phyloP scores from a whole-genome alignment of 2,329 filamentous ascomycete species.

The Alternaria triticina region DNA sequence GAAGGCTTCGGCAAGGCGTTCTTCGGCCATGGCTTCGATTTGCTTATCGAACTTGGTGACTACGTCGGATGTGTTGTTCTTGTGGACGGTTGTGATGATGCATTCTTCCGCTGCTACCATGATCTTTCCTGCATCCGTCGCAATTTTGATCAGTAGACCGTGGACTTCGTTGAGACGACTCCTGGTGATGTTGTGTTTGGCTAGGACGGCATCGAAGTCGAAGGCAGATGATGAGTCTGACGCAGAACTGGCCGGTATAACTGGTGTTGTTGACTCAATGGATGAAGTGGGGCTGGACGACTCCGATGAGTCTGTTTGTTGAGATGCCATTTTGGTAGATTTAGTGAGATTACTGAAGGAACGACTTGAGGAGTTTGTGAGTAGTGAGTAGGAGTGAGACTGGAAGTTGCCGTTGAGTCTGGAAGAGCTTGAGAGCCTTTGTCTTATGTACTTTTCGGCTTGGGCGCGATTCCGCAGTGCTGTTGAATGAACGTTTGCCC shows the following conservation, averaged over 20 bases:
- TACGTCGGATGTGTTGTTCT: constrained; percentile 56
- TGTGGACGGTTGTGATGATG: constrained; percentile 27
- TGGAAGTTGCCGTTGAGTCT: not conserved
- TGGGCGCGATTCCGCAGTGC: not conserved
- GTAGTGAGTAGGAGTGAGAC: not conserved
- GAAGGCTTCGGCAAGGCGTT: constrained; percentile 55
- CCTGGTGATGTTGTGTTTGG: constrained; percentile 23
- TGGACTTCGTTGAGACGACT: constrained; percentile 21
- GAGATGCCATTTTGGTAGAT: not conserved
- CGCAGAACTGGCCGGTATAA: constrained; percentile 10
- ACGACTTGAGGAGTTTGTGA: not conserved
- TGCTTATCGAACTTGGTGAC: constrained; percentile 63
- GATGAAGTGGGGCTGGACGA: not conserved
- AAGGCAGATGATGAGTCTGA: constrained; percentile 14
- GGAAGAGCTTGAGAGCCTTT: not conserved
- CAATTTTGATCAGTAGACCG: constrained; percentile 31
- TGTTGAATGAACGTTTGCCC: too few relatives aligned
- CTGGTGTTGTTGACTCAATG: not conserved
- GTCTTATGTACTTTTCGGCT: not conserved
- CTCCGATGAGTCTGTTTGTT: not conserved
- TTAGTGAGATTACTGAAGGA: not conserved
- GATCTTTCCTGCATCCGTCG: constrained; percentile 38
- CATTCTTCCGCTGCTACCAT: constrained; percentile 43
- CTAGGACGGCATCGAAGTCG: constrained; percentile 17
- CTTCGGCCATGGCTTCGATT: constrained; percentile 59